Evolutionary conservation across 1,284 basidiomycete species (phyloP), one percentile per base, ranked within the genome.

Genomic region (Ustilago sp.): DNA sequence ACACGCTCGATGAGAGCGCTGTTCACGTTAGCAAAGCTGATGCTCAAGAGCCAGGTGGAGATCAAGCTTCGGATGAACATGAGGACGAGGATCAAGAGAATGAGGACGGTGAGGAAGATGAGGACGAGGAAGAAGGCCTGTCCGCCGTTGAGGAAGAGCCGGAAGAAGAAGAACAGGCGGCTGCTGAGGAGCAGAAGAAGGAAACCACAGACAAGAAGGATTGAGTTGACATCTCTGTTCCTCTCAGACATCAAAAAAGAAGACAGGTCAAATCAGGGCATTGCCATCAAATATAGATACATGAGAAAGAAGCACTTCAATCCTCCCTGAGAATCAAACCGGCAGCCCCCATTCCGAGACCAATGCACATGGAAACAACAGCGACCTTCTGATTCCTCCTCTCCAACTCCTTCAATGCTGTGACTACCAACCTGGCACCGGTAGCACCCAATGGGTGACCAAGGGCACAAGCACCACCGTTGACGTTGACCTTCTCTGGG

Each of bases 381-480:
- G 93, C 88, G 86, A 94, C 91, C 90, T 94, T 94, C 77, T 91
- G 91, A 59, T 91, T 89, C 70, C 93, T 89, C 68, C 94, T 89
- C 76, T 90, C 88, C 50, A 96, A 88, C 83, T 95, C 94, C 74
- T 92, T 90, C 36, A 98, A 88, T 9, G 93, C 94, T 0, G 95
- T 97, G 13, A 92, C 94, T 56, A 97, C 89, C 86, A 95, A 93
- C 56, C 95, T 89, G 8, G 91, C 91, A 79, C 95, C 95, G 32
- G 95, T 97, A 81, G 86, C 93, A 91, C 93, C 90, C n/a, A 94
- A 85, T n/a, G 93, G 93, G 86, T 93, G 92, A 2, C 93, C 94
- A 13, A 95, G 89, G 12, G 93, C 94, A 77, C 94, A 94, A 0
- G 93, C 94, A 0, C 95, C 94, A 35, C 94, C 94, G 77, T 94